Evolutionary conservation across 257 asterid genomes (phyloP).

Genomic region (Ballota nigra): DNA sequence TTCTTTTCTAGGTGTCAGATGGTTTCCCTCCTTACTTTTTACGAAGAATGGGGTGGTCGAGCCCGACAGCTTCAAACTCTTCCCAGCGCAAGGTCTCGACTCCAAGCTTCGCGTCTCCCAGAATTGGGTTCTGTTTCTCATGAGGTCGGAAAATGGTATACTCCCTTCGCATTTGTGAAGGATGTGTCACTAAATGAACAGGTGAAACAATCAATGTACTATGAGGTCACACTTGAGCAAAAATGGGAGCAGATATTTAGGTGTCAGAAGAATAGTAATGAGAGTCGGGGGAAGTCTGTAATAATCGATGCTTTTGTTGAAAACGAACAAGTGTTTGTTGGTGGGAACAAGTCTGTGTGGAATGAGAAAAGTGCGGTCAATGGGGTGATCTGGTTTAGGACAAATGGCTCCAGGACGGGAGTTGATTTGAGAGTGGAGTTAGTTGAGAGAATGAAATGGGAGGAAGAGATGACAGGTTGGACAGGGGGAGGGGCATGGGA

Average conservation of each 20-base stretch:
- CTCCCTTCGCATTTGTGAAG: slow-evolving; percentile 60
- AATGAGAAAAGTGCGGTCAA: slow-evolving; percentile 19
- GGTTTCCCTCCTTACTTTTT: slow-evolving; percentile 46
- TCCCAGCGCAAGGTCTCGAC: slow-evolving; percentile 34
- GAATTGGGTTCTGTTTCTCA: slow-evolving; percentile 6
- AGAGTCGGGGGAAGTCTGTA: slow-evolving; percentile 18
- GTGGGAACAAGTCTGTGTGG: slow-evolving; percentile 35
- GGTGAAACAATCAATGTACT: slow-evolving; percentile 43
- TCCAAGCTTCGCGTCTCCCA: slow-evolving; percentile 40
- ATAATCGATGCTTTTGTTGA: slow-evolving; percentile 38
- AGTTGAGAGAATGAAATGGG: slow-evolving; percentile 61
- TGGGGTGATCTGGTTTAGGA: slow-evolving; percentile 51
- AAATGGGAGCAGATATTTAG: slow-evolving; percentile 57
- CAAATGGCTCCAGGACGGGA: slow-evolving; percentile 19
- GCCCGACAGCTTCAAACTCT: slow-evolving; percentile 25
- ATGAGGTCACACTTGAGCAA: slow-evolving; percentile 54
- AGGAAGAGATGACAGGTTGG: slow-evolving; percentile 47
- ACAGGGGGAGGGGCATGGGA: slow-evolving; percentile 20
- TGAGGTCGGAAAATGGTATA: slow-evolving; percentile 60
- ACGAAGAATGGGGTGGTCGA: slow-evolving; percentile 40
- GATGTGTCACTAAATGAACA: slow-evolving; percentile 46
- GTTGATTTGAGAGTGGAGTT: slow-evolving; percentile 57
- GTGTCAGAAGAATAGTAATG: slow-evolving; percentile 14
- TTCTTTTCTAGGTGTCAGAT: too few species aligned
- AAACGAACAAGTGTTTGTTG: slow-evolving; percentile 28